Percentiles rank a stretch among this genome's conserved stretches.
phyloP scores from a whole-genome alignment of 192 early-diverging fungal genomes.

The Coemansia guatemalensis region DNA sequence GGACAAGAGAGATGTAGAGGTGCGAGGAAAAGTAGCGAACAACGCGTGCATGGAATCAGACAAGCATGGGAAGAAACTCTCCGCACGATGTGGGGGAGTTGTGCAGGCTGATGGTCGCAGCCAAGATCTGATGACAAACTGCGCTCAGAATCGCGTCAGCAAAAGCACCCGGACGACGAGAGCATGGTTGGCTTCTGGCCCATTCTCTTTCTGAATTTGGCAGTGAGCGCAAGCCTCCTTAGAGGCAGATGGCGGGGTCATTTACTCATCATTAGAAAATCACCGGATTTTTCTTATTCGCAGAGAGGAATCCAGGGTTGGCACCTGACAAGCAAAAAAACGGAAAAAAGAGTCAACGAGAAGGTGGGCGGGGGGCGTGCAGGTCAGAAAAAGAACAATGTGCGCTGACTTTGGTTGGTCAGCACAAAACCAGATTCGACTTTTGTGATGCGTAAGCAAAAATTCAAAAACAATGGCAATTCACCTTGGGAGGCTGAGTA shows the following conservation, averaged over 20 bases:
- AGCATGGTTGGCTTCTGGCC: not conserved
- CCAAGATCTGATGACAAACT: not conserved
- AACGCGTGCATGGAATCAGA: constrained; percentile 3
- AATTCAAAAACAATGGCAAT: not conserved
- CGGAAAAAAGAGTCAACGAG: not conserved
- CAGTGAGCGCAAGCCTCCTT: not conserved
- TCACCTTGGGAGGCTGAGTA: not conserved
- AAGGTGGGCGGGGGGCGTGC: not conserved
- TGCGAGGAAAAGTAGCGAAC: not conserved
- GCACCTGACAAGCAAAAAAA: constrained; percentile 3
- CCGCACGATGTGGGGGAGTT: not conserved
- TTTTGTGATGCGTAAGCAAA: not conserved
- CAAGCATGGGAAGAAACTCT: not conserved
- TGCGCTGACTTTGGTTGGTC: not conserved
- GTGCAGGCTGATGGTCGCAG: not conserved
- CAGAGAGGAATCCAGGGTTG: not conserved
- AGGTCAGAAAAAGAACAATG: not conserved
- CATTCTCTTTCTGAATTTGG: not conserved
- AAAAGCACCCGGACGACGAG: not conserved
- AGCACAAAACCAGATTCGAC: not conserved
- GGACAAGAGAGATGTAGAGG: not conserved
- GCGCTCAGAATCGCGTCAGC: not conserved
- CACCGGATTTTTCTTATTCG: not conserved
- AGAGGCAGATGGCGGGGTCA: not conserved
- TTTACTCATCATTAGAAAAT: not conserved